Percentiles rank a stretch among this genome's conserved stretches.
Conservation (phyloP, 768 basidiomycete species). For the Steccherinum ochraceum region DNA sequence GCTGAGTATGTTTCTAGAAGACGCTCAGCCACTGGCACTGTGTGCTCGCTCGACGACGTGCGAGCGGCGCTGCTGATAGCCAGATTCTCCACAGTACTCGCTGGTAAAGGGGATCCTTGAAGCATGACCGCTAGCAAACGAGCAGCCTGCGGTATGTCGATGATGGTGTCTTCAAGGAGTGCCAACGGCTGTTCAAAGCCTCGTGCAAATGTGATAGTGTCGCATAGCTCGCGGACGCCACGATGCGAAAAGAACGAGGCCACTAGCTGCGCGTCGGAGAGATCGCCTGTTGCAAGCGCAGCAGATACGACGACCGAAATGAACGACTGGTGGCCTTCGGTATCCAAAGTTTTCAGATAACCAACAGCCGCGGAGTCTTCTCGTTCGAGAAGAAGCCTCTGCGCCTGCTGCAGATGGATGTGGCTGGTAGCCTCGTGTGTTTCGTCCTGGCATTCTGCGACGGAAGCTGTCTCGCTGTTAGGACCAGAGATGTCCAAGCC, state of each 20-base stretch:
- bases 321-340: slow-evolving; percentile 27
- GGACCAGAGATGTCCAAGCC: slow-evolving; percentile 9
- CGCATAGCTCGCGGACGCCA: slow-evolving; percentile 21
- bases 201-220: slow-evolving; percentile 25
- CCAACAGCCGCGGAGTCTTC: neutral
- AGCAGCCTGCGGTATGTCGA: slow-evolving; percentile 44
- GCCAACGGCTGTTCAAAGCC: slow-evolving; percentile 29
- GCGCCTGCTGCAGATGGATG: neutral
- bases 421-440: slow-evolving; percentile 1
- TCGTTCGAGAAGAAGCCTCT: neutral
- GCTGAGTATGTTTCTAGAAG: neutral
- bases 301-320: slow-evolving; percentile 31
- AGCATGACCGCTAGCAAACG: slow-evolving; percentile 35
- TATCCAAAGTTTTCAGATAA: neutral
- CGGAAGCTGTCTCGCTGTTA: slow-evolving; percentile 3
- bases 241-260: slow-evolving; percentile 31
- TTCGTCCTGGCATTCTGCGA: slow-evolving; percentile 1
- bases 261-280: slow-evolving; percentile 32
- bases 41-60: too few species aligned
- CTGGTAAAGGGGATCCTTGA: slow-evolving; percentile 6
- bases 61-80: neutral
- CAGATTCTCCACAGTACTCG: neutral
- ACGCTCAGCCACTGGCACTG: neutral
- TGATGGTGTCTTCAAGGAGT: slow-evolving; percentile 36
- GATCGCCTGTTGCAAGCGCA: slow-evolving; percentile 35